Conservation (phyloP, 192 early-diverging fungal genomes). For the Coemansia sp. region DNA sequence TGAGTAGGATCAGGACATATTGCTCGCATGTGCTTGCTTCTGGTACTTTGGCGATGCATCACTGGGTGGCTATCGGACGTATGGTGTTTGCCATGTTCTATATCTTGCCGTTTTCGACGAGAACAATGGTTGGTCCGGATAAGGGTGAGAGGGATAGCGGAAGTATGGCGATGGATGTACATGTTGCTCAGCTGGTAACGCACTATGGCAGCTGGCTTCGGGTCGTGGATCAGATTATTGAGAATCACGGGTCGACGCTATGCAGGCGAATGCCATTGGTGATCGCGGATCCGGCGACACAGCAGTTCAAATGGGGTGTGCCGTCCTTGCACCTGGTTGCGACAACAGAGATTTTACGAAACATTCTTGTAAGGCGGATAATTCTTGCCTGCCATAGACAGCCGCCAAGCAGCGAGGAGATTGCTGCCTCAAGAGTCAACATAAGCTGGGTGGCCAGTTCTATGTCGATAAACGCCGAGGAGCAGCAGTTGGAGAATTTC, state of each 20-base stretch:
- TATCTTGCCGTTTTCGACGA: constrained; percentile 40
- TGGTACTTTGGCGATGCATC: constrained; percentile 21
- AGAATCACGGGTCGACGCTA: constrained; percentile 40
- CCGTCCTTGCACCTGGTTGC: constrained; percentile 43
- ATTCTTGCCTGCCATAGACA: constrained; percentile 8
- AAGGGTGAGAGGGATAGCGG: not conserved
- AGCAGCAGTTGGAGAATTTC: constrained; percentile 36
- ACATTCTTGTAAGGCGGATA: constrained; percentile 29
- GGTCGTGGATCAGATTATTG: constrained; percentile 42
- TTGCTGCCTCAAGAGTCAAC: not conserved
- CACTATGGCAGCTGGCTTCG: constrained; percentile 46
- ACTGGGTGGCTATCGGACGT: constrained; percentile 44
- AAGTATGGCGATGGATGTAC: not conserved
- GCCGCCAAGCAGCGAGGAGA: not conserved
- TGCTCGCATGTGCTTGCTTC: constrained; percentile 40
- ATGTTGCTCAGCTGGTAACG: constrained; percentile 16
- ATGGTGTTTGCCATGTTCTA: constrained; percentile 45
- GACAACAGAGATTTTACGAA: constrained; percentile 39
- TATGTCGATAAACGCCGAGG: constrained; percentile 14
- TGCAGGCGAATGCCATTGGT: constrained; percentile 45
- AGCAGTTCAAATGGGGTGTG: constrained; percentile 51
- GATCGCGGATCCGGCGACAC: constrained; percentile 37
- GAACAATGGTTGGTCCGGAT: constrained; percentile 5
- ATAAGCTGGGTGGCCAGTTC: constrained; percentile 14
- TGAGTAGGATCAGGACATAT: constrained; percentile 27